These are phyloP conservation scores for Myxozyma geophila DNA, from an alignment of 805 yeast species.

Conservation along the genomic window DNA sequence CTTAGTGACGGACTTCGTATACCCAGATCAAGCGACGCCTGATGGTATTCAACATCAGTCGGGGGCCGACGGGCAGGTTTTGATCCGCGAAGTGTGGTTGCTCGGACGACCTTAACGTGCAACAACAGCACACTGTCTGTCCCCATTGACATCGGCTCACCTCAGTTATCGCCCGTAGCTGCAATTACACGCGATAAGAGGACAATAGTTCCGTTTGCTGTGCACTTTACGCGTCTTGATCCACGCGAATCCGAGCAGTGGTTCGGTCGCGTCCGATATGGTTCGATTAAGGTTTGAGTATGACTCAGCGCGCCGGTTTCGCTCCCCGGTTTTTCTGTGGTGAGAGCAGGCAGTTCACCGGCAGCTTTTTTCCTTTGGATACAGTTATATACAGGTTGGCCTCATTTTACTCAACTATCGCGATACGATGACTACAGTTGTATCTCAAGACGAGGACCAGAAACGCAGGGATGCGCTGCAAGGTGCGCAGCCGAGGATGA, in stretches of 20 bases:
- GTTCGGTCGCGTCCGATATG: neutral
- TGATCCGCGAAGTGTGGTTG: neutral
- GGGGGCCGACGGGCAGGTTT: neutral
- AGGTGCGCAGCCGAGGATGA: conserved; percentile 16
- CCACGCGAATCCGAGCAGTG: neutral
- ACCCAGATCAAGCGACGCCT: neutral
- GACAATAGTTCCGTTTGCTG: too few species aligned
- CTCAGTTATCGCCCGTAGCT: neutral
- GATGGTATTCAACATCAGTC: neutral
- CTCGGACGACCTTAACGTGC: conserved; percentile 10
- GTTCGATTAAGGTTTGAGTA: neutral
- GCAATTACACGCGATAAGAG: too few species aligned
- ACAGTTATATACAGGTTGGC: neutral
- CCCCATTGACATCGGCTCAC: neutral
- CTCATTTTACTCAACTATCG: neutral
- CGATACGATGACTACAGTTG: neutral
- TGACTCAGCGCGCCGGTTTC: conserved; percentile 3
- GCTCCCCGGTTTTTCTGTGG: conserved; percentile 8
- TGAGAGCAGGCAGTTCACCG: neutral
- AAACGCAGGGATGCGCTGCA: conserved; percentile 14
- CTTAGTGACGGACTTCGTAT: neutral
- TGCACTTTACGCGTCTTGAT: neutral
- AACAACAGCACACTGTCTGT: neutral
- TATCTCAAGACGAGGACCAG: conserved; percentile 1
- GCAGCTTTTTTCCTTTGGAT: neutral